Base-by-base conservation (phyloP, 805 yeast genomes). In the Zygoascus bituminiphila region DNA sequence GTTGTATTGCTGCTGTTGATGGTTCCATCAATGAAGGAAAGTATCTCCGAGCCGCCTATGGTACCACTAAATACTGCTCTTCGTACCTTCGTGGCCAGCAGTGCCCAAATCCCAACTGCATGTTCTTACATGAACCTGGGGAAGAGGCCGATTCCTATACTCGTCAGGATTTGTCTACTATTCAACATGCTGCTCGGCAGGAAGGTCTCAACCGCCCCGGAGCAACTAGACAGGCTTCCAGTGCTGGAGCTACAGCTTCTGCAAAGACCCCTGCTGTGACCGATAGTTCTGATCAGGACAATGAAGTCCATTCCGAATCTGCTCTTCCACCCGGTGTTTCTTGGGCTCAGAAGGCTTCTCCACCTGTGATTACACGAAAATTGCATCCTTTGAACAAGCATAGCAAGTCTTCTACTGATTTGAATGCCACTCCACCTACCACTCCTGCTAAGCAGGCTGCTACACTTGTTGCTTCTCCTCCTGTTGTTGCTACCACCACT, bases 91-190 rank as follows among this genome's bases (percentile, higher is more conserved):
- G 97, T 57, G 97, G 96, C 33, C 94, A 87, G 64, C 83, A 93
- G 8, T 93, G 99, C 69, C 98, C 96, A 51, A 93, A 93, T 67
- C 98, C 98, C 53, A 88, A 88, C 62, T 93, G 99, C 75, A 93
- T 93, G 98, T 93, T 93, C 61, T 74, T 93, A 60, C 99, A 93
- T 65, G 98, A 93, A 67, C 98, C 98, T 5, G 98, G 99, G 51
- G 99, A 93, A 71, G 98, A 93, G 66, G 98, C 98, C 1, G 98
- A 93, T 60, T 84, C 95, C 9, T 91, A 86, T 68, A 87, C 95
- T 23, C 81, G 96, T 47, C 88, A 86, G 61, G 94, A 86, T 61
- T 72, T 86, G 59, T 80, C 88, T 4, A 84, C 93, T 2, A 83
- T 85, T 63, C 71, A 67, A 54, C 71, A 67, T 50, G 65, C 68